These are phyloP conservation scores for Plectosphaerella cucumerina DNA, from an alignment of 2,329 filamentous ascomycete species.

Conservation along the genomic window DNA sequence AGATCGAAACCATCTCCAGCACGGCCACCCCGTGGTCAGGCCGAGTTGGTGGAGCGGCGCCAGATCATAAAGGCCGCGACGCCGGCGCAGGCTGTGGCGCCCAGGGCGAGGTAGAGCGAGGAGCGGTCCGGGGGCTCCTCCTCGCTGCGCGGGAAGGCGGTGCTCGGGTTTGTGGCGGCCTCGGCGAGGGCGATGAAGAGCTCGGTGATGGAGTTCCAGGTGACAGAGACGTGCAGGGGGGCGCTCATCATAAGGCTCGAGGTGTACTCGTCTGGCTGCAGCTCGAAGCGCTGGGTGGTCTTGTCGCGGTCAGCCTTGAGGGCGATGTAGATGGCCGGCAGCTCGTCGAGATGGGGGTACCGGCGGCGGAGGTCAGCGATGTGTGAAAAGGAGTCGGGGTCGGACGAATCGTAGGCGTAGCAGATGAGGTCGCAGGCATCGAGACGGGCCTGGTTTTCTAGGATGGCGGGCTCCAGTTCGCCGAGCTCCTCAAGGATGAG, in stretches of 20 bases:
- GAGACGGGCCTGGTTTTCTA: slow-evolving; percentile 87
- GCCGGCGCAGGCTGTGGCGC: slow-evolving; percentile 63
- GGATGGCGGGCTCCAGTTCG: slow-evolving; percentile 88
- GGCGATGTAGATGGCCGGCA: slow-evolving; percentile 88
- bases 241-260: slow-evolving; percentile 80
- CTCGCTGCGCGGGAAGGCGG: slow-evolving; percentile 83
- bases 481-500: slow-evolving; percentile 93
- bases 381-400: slow-evolving; percentile 92
- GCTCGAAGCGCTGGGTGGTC: slow-evolving; percentile 87
- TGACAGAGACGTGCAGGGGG: slow-evolving; percentile 90
- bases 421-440: slow-evolving; percentile 92
- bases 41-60: slow-evolving; percentile 50
- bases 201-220: slow-evolving; percentile 90
- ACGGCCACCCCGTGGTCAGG: slow-evolving; percentile 15
- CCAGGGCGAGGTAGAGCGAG: slow-evolving; percentile 79
- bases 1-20: background rate
- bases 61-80: slow-evolving; percentile 64
- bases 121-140: slow-evolving; percentile 82
- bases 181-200: slow-evolving; percentile 90
- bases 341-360: slow-evolving; percentile 78
- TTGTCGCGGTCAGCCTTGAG: slow-evolving; percentile 95
- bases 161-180: slow-evolving; percentile 83
- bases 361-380: slow-evolving; percentile 76
- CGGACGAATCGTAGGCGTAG: slow-evolving; percentile 94
- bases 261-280: slow-evolving; percentile 91